phyloP scores from a whole-genome alignment of 2,329 filamentous ascomycete genomes.

The Phaeosphaeria sp. region DNA sequence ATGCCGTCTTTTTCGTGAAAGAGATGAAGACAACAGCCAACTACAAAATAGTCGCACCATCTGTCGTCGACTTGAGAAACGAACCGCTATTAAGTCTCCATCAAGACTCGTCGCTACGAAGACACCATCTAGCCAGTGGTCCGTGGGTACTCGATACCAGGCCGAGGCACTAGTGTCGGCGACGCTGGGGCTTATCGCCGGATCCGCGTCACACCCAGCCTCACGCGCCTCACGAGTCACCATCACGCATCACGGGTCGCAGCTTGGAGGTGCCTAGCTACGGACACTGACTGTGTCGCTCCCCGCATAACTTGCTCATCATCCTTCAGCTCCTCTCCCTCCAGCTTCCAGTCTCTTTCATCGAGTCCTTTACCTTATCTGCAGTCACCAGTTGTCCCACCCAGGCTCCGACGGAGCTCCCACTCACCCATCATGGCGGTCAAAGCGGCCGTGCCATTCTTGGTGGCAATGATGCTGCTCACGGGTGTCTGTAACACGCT shows the following conservation, averaged over 20 bases:
- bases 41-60: too few species aligned
- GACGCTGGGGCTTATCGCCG: constrained; percentile 30
- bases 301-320: constrained; percentile 2
- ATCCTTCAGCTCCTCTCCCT: constrained; percentile 6
- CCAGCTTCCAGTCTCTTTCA: constrained; percentile 20
- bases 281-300: constrained; percentile 6
- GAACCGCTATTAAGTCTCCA: neutral
- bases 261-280: constrained; percentile 31
- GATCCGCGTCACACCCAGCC: constrained; percentile 33
- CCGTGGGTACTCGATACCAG: neutral
- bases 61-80: too few species aligned
- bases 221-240: constrained; percentile 37
- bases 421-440: constrained; percentile 66
- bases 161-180: constrained; percentile 2
- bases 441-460: constrained; percentile 76
- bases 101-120: neutral
- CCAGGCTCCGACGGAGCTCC: constrained; percentile 13
- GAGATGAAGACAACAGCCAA: too few species aligned
- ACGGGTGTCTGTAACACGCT: constrained; percentile 97
- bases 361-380: constrained; percentile 2
- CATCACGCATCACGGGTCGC: constrained; percentile 35
- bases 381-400: neutral
- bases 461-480: constrained; percentile 95
- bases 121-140: neutral
- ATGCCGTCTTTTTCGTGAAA: too few species aligned